phyloP scores from a whole-genome alignment of 768 basidiomycete species.

The Tulasnella sp. region DNA sequence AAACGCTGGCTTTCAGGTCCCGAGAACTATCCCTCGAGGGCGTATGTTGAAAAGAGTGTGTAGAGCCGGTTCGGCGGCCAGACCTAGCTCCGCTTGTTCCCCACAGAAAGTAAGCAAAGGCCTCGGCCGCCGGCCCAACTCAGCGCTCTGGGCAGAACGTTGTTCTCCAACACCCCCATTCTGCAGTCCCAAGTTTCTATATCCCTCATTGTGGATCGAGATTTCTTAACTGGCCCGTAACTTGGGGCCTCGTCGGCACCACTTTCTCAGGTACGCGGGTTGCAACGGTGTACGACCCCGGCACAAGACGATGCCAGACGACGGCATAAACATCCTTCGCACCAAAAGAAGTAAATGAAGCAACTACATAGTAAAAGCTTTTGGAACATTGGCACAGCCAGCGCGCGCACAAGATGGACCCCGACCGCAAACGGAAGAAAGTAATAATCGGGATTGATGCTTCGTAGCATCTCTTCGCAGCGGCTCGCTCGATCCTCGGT shows the following conservation, averaged over 20 bases:
- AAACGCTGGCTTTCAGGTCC: not conserved
- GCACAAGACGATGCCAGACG: too few relatives aligned
- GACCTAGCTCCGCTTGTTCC: not conserved
- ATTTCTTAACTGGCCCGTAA: too few relatives aligned
- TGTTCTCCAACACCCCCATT: not conserved
- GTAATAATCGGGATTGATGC: not conserved
- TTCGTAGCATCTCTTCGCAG: too few relatives aligned
- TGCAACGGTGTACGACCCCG: too few relatives aligned
- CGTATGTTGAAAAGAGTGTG: not conserved
- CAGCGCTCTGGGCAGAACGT: not conserved
- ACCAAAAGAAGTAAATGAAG: too few relatives aligned
- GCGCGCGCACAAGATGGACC: too few relatives aligned
- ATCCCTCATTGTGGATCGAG: too few relatives aligned
- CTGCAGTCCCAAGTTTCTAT: too few relatives aligned
- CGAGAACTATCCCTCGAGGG: not conserved
- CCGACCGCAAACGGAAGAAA: not conserved
- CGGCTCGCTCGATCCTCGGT: not conserved
- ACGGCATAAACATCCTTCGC: too few relatives aligned
- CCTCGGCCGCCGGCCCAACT: not conserved
- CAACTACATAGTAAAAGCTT: too few relatives aligned
- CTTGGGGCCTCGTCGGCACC: too few relatives aligned
- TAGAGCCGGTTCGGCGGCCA: not conserved
- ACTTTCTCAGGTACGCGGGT: too few relatives aligned
- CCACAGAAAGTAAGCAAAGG: not conserved
- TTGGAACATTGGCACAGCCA: not conserved